Evolutionary conservation across 345 rosid species (phyloP), one percentile per base, ranked within the genome.

Genomic region (Bruguiera sexangula): DNA sequence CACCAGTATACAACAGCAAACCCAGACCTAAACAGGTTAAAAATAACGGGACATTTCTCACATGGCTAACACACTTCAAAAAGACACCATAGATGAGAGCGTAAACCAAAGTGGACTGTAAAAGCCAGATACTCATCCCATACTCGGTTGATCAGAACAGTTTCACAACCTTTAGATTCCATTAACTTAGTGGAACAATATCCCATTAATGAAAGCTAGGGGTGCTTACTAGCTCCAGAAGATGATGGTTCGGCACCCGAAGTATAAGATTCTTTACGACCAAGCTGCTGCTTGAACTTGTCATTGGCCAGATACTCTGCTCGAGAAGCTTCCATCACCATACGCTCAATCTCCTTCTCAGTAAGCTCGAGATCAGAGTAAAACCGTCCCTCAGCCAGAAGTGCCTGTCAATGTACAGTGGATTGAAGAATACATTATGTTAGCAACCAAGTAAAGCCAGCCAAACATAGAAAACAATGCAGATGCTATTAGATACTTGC

Each of bases 301-400:
- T 90, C 88, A 36, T 30, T 68, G 29, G 90, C 89, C 27, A 96
- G 86, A 83, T 90, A 96, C 76, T 96, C 99, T 5, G 93, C 99
- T 67, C 99, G 93, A 43, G 99, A 96, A 75, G 96, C 89, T 81
- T 88, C 99, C 94, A 96, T 96, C 61, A 90, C 99, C 83, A 90
- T 90, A 18, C 88, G 76, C 59, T 90, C 98, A 0, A 96, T 96
- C 75, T 92, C 99, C 83, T 88, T 96, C 80, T 96, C 97, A 2
- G 99, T 96, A 54, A 92, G 91, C 84, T 96, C 99, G 7, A 96
- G 81, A 76, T 96, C 99, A 59, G 99, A 96, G 82, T 89, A 88
- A 75, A 85, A 85, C 72, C 78, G 82, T 54, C 96, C 99, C 85
- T 96, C 98, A 30, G 96, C 95, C 66, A 96, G 71, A 58, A 96